A percentile compares a stretch with the other conserved stretches of the same genome.
These are phyloP conservation scores for Hydnum rufescens DNA, from an alignment of 768 basidiomycete species.

Conservation along the genomic window DNA sequence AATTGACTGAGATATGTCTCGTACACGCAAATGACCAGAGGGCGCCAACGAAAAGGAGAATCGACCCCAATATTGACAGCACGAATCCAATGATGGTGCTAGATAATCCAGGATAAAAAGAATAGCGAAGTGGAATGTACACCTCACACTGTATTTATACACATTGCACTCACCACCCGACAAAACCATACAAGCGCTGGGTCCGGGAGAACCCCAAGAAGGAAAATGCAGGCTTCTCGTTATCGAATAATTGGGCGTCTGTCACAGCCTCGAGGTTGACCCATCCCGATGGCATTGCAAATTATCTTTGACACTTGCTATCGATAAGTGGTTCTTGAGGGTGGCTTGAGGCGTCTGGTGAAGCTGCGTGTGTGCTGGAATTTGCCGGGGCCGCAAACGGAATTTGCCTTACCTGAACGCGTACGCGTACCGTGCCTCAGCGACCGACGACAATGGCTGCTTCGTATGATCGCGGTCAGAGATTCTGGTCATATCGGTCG, in stretches of 20 bases:
- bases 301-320: too few relatives aligned
- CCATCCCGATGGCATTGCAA: slow-evolving; percentile 31
- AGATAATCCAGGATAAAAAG: slow-evolving; percentile 1
- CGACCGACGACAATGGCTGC: too few relatives aligned
- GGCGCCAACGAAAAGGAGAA: slow-evolving; percentile 55
- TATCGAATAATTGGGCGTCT: slow-evolving; percentile 70
- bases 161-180: slow-evolving; percentile 40
- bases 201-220: slow-evolving; percentile 59
- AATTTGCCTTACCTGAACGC: too few relatives aligned
- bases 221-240: slow-evolving; percentile 62
- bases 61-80: slow-evolving; percentile 58
- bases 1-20: not conserved
- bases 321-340: too few relatives aligned
- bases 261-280: slow-evolving; percentile 52
- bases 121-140: not conserved
- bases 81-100: slow-evolving; percentile 61
- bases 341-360: too few relatives aligned
- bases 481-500: not conserved
- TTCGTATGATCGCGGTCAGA: not conserved
- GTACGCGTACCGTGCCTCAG: too few relatives aligned
- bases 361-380: too few relatives aligned
- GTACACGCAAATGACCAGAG: slow-evolving; percentile 52
- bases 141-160: not conserved
- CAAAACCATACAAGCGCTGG: slow-evolving; percentile 72
- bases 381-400: too few relatives aligned